Evolutionary conservation across 83 land plant species (phyloP), one percentile per base, ranked within the genome.

Genomic region (Isoetes engelmannii): DNA sequence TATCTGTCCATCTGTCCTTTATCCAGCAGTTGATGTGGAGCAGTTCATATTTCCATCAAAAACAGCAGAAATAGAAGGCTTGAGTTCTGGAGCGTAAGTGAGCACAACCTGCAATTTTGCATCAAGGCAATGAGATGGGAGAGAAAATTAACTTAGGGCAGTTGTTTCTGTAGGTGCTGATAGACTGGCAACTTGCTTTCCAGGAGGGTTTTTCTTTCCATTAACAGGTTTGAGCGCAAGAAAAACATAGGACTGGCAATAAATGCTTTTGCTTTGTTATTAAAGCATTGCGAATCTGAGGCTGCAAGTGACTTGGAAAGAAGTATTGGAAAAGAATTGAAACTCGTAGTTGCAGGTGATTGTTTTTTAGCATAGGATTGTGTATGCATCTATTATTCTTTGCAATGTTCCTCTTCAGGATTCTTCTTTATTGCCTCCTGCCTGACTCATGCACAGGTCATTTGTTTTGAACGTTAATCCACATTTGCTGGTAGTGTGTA

Each of bases 181-280:
- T 28, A 28, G n/a, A n/a, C 2, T 28, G 37, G 37, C 37, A 28
- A 5, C 55, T 17, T 48, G 15, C 64, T 64, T 48, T 68, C 12
- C 81, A 95, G 97, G 86, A 56, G 72, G 66, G 84, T 83, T 71
- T 88, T 95, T 72, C 85, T 95, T 41, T 95, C 99, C 15, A 84
- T 95, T 68, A 95, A 95, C 57, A 90, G 99, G 20, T 95, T 91
- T 80, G 99, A 95, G 82, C 84, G 87, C 57, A 95, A 95, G 69
- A 95, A 95, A 82, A 95, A 95, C 48, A 85, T 95, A 8, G 82
- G 79, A 58, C 74, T 95, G 61, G 97, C 97, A 56, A 82, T 95
- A 44, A 82, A 84, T 17, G 94, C 99, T 21, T 91, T 95, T 84
- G 85, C 89, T 4, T 6, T 28, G 13, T 7, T 64, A 7, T 37